Evolutionary conservation across 176 grass and related monocot genomes (phyloP).

Genomic region (Pontederia paniculata): DNA sequence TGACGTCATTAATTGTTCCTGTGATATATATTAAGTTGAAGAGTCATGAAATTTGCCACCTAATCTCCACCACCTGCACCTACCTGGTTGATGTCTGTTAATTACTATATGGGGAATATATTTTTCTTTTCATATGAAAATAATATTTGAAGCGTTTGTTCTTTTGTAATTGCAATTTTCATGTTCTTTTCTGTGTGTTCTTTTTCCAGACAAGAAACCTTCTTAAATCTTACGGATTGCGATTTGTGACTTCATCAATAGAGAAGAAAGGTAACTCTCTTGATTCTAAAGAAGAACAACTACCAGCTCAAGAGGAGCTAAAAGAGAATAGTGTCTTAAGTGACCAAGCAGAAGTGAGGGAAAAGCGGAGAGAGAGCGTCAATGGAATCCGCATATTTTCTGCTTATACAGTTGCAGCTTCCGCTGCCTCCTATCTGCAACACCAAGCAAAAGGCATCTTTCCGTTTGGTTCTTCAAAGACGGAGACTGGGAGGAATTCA

Average conservation of each 20-base stretch:
- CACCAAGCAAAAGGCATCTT: slow-evolving; percentile 35
- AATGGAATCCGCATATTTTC: slow-evolving; percentile 32
- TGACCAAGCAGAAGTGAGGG: background rate
- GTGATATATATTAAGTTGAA: no score
- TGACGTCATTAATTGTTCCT: no score
- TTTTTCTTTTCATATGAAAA: no score
- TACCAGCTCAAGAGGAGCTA: slow-evolving; percentile 14
- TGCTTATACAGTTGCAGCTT: slow-evolving; percentile 49
- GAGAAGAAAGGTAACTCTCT: slow-evolving; percentile 33
- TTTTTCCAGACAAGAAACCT: slow-evolving; percentile 53
- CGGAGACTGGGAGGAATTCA: slow-evolving; percentile 8
- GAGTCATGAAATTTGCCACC: no score
- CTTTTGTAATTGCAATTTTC: slow-evolving; percentile 2
- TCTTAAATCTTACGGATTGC: slow-evolving; percentile 31
- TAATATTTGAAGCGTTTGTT: no score
- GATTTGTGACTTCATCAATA: slow-evolving; percentile 66
- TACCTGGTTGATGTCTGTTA: no score
- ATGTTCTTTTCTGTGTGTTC: slow-evolving; percentile 7
- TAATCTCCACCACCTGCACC: no score
- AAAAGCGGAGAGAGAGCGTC: slow-evolving; percentile 13
- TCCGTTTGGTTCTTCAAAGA: slow-evolving; percentile 41
- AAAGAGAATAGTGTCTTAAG: background rate
- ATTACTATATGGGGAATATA: no score
- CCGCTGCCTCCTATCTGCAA: slow-evolving; percentile 72
- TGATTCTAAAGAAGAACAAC: background rate